Conservation (phyloP, 2,329 filamentous ascomycete species). For the Fusarium sp. region DNA sequence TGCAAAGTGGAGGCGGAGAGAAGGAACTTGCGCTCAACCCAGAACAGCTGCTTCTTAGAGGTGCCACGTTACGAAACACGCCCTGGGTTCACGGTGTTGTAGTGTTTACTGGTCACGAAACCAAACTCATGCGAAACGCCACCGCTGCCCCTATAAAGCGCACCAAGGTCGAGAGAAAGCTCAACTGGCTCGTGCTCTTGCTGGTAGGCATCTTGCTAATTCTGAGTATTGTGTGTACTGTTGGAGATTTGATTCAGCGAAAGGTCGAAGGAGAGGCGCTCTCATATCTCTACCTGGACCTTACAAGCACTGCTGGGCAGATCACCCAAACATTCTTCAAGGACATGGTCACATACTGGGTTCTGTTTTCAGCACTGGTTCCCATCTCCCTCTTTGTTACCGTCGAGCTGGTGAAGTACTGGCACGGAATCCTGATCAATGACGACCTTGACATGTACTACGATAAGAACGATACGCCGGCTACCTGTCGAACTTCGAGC, state of each 20-base stretch:
- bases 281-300: constrained; percentile 74
- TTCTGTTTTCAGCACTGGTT: constrained; percentile 94
- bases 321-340: constrained; percentile 85
- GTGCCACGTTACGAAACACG: constrained; percentile 93
- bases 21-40: constrained; percentile 90
- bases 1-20: constrained; percentile 89
- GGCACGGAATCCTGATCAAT: constrained; percentile 96
- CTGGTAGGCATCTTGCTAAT: constrained; percentile 84
- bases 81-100: constrained; percentile 97
- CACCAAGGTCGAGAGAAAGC: constrained; percentile 91
- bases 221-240: constrained; percentile 88
- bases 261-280: constrained; percentile 69
- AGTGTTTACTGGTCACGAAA: constrained; percentile 93
- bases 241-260: constrained; percentile 86
- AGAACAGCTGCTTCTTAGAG: constrained; percentile 91
- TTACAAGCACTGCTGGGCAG: constrained; percentile 61
- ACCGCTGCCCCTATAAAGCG: constrained; percentile 97
- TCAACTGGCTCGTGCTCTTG: constrained; percentile 93
- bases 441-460: constrained; percentile 98
- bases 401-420: constrained; percentile 97
- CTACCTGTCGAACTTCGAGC: constrained; percentile 94
- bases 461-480: constrained; percentile 91
- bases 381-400: constrained; percentile 98
- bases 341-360: constrained; percentile 98
- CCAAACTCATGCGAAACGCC: constrained; percentile 98